Base-by-base conservation (phyloP, 1,284 basidiomycete species). In the Puccinia novopanici region DNA sequence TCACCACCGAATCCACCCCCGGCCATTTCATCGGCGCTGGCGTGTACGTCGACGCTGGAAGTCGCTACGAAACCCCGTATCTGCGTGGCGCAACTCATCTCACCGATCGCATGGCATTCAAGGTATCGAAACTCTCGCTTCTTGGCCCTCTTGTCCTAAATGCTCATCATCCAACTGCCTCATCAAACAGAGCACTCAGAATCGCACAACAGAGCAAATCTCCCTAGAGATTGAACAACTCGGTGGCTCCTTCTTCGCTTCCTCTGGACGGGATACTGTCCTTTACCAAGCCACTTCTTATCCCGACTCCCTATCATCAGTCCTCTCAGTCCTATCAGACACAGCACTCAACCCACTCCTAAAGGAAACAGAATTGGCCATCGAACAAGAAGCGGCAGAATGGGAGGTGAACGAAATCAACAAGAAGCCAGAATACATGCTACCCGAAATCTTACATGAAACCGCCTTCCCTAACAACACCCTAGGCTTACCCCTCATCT, bases 201-300 rank as follows among this genome's bases (percentile, higher is more conserved):
- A 73, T 73, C 8, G 77, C 17, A 73, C 77, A 12, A 72, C 42
- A 19, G 55, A 80, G 19, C n/a, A 80, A 73, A 80, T 80, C 12
- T 73, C 68, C 13, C 17, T 61, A 30, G 77, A 80, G 34, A 80
- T 80, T 9, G 77, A 80, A 55, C 40, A 52, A 61, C 42, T 80
- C 9, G 77, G 77, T 37, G 77, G 77, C 19, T 80, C 77, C 24
- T 80, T 80, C 37, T 80, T 80, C 30, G 68, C 77, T n/a, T 80
- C 77, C 19, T 80, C 77, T 5, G 77, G 77, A 24, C 54, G 77
- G 22, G 77, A 80, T 61, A 73, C 77, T 0, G 57, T 80, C n/a
- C 45, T 80, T 30, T 80, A 80, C 59, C 77, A 80, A 54, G 68
- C 77, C 37, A 80, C 77, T 19, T 80, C 77, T 13, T 80, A 80